These are phyloP conservation scores for Colletotrichum endophyticum DNA, from an alignment of 2,329 filamentous ascomycete genomes.

Conservation along the genomic window DNA sequence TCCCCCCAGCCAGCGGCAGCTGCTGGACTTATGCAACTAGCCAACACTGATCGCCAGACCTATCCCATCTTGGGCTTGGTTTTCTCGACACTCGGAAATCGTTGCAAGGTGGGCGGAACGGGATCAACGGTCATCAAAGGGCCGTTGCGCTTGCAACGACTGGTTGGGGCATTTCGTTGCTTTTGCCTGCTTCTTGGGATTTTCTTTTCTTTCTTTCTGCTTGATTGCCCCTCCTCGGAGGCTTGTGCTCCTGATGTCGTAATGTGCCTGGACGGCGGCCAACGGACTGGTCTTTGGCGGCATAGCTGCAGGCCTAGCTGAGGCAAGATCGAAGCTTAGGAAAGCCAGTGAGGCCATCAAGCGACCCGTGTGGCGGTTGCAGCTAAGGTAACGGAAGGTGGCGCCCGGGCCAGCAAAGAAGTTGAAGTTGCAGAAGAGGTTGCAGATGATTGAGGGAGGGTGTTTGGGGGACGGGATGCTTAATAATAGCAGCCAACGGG, in stretches of 20 bases:
- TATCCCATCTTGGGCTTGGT: background rate
- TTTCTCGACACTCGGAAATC: background rate
- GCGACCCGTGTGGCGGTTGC: background rate
- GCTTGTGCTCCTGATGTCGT: background rate
- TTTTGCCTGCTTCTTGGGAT: background rate
- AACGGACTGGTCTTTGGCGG: background rate
- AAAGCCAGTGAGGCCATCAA: background rate
- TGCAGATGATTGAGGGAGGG: background rate
- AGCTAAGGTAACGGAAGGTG: background rate
- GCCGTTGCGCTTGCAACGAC: background rate
- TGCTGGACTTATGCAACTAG: background rate
- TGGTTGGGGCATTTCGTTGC: background rate
- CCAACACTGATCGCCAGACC: background rate
- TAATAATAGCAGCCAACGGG: background rate
- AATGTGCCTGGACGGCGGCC: background rate
- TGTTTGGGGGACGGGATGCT: background rate
- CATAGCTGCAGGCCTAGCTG: background rate
- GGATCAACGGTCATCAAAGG: background rate
- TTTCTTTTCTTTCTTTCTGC: background rate
- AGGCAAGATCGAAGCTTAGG: background rate
- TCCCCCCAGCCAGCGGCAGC: background rate
- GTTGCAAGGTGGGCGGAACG: background rate
- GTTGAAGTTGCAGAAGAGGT: background rate
- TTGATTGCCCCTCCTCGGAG: background rate
- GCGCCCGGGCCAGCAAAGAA: background rate